phyloP scores from a whole-genome alignment of 2,329 filamentous ascomycete species.

The Cucurbitaria berberidis region DNA sequence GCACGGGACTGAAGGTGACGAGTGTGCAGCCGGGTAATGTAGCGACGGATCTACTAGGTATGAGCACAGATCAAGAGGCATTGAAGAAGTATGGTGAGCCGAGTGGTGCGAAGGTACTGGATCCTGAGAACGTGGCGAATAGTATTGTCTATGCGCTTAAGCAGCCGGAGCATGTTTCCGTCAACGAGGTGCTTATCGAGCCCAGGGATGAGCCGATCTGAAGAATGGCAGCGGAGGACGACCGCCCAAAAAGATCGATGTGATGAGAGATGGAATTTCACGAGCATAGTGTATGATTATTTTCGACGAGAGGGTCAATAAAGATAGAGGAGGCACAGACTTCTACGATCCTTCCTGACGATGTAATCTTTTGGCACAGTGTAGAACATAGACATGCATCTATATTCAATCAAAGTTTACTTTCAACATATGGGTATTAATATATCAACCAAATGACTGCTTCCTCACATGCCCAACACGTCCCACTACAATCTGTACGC shows the following conservation, averaged over 20 bases:
- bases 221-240: neutral
- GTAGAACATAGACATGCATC: too few relatives aligned
- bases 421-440: too few relatives aligned
- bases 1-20: constrained; percentile 74
- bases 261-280: too few relatives aligned
- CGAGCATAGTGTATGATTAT: too few relatives aligned
- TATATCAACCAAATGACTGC: too few relatives aligned
- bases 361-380: too few relatives aligned
- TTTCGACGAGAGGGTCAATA: too few relatives aligned
- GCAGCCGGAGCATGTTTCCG: constrained; percentile 76
- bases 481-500: neutral
- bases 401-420: too few relatives aligned
- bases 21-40: constrained; percentile 79
- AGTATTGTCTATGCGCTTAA: constrained; percentile 76
- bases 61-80: constrained; percentile 78
- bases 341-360: too few relatives aligned
- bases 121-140: constrained; percentile 73
- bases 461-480: neutral
- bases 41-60: constrained; percentile 72
- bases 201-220: constrained; percentile 47
- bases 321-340: too few relatives aligned
- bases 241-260: neutral
- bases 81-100: constrained; percentile 80
- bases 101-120: constrained; percentile 75
- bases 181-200: constrained; percentile 78